These are phyloP conservation scores for Ustilago nuda DNA, from an alignment of 1,284 basidiomycete species.

Conservation along the genomic window DNA sequence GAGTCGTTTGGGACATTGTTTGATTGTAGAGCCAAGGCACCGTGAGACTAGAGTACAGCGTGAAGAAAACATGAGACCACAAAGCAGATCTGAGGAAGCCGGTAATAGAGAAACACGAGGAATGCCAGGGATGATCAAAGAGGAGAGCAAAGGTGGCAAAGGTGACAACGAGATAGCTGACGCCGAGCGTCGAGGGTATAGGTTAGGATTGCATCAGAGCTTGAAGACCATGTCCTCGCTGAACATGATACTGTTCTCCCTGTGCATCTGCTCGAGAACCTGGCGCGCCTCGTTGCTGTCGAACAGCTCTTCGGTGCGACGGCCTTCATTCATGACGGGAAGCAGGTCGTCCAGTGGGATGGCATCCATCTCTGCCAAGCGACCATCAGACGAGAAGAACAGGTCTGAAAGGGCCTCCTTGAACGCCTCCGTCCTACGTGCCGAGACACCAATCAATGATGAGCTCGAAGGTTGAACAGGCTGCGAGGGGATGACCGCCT, in stretches of 20 bases:
- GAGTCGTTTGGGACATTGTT: neutral
- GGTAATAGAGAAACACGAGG: neutral
- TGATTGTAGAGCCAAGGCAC: neutral
- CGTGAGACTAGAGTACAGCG: slow-evolving; percentile 11
- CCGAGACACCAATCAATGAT: slow-evolving; percentile 26
- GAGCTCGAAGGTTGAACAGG: slow-evolving; percentile 15
- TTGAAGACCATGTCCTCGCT: slow-evolving; percentile 49
- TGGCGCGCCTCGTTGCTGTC: slow-evolving; percentile 81
- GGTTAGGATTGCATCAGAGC: slow-evolving; percentile 22
- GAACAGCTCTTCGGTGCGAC: slow-evolving; percentile 79
- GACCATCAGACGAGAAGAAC: slow-evolving; percentile 71
- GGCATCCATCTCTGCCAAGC: slow-evolving; percentile 74
- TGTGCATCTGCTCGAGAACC: slow-evolving; percentile 76
- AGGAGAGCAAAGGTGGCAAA: neutral
- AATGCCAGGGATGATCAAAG: neutral
- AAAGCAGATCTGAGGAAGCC: slow-evolving; percentile 2
- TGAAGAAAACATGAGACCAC: slow-evolving; percentile 5
- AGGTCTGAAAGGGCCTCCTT: slow-evolving; percentile 76
- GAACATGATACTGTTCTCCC: slow-evolving; percentile 87
- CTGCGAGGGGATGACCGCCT: slow-evolving; percentile 28
- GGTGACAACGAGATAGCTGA: neutral
- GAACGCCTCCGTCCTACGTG: slow-evolving; percentile 49
- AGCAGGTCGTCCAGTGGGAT: slow-evolving; percentile 80
- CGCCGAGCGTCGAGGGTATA: slow-evolving; percentile 18
- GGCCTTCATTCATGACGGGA: slow-evolving; percentile 81